Evolutionary conservation across 169 alveolate species (phyloP).

Genomic region (Plasmodium gonderi): DNA sequence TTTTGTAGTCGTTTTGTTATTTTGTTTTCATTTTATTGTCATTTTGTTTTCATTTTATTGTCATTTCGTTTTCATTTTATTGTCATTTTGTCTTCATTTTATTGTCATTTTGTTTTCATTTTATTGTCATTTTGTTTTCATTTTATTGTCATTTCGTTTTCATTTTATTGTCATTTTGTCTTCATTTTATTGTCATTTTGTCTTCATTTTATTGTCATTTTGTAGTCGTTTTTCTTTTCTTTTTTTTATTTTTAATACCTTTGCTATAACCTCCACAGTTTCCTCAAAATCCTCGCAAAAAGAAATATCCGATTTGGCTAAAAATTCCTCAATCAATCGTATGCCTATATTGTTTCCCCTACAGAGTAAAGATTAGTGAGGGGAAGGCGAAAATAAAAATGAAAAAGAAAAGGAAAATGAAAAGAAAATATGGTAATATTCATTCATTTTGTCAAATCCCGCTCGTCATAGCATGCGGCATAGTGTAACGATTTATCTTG

Average conservation of each 20-base stretch:
- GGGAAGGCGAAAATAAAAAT: too few relatives aligned
- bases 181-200: background rate
- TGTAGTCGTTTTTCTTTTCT: background rate
- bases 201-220: background rate
- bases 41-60: too few relatives aligned
- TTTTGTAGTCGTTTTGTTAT: too few relatives aligned
- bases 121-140: background rate
- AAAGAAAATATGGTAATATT: background rate
- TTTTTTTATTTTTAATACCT: slow-evolving; percentile 55
- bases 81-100: too few relatives aligned
- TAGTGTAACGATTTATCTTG: too few relatives aligned
- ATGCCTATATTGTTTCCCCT: slow-evolving; percentile 85
- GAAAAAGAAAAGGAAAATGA: background rate
- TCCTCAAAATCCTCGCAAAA: slow-evolving; percentile 82
- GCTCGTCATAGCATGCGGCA: too few relatives aligned
- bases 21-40: too few relatives aligned
- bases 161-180: background rate
- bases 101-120: too few relatives aligned
- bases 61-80: too few relatives aligned
- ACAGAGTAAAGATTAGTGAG: too few relatives aligned
- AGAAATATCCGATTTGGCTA: slow-evolving; percentile 83
- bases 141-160: background rate
- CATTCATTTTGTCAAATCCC: too few relatives aligned
- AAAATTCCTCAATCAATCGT: slow-evolving; percentile 81
- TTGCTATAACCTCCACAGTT: slow-evolving; percentile 86